Base-by-base conservation (phyloP, 805 yeast species). In the Clavispora santaluciae region DNA sequence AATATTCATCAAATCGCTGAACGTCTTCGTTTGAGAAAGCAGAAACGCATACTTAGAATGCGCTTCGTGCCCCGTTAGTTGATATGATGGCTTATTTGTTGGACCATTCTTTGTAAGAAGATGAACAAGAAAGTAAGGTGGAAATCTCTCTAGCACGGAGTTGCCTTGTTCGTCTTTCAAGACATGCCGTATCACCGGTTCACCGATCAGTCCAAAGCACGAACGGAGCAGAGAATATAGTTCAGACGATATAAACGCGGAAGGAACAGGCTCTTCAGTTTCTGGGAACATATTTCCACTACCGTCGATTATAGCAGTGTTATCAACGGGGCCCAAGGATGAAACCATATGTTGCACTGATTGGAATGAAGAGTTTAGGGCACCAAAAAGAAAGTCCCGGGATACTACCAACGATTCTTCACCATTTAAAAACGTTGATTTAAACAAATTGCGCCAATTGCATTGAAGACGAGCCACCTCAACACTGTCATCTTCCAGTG, bases 191-290 rank as follows among this genome's bases (percentile, higher is more conserved):
- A 61, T 44, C 8, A 68, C 61, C 1, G 72, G 68, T 6, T 45
- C 55, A 1, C 71, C 69, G 1, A 59, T 53, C 17, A 75, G 38
- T 0, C 84, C 85, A 56, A 79, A 81, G 81, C 83, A 76, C 23
- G 66, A 63, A 1, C 55, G 58, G 8, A 83, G 56, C 43, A 64
- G 53, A 3, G 64, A 51, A 48, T 76, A 81, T 2, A 74, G 66
- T 5, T 62, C 57, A 6, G 72, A 72, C 0, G 76, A 61, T 0
- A 82, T 59, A 29, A 49, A 52, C 33, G 46, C 42, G 11, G 56
- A 46, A n/a, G 50, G 48, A 21, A 44, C 51, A 1, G 59, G 49
- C 31, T 53, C 59, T 12, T 39, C 24, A 10, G 35, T 38, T 21
- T 49, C 59, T 12, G 49, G 51, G 25, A 68, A 63, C 43, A 78